Evolutionary conservation across 805 yeast genomes (phyloP), one percentile per base, ranked within the genome.

Genomic region (Barnettozyma sp.): DNA sequence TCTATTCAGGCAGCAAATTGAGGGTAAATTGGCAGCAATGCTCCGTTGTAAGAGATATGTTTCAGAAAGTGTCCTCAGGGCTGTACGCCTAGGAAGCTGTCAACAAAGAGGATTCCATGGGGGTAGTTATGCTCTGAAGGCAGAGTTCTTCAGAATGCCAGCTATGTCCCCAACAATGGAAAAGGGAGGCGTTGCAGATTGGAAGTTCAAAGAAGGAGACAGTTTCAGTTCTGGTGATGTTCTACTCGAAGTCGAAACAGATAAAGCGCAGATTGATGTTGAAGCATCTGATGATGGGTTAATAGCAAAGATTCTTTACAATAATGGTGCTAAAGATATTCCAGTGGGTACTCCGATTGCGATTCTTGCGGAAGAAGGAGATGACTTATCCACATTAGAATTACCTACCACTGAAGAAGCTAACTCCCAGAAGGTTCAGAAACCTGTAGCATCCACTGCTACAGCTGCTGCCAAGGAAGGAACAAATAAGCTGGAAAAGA

Each of bases 151-250:
- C 63, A 78, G 69, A 36, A 90, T 90, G 97, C 98, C 98, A 4
- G 97, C 98, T 18, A 85, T 90, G 96, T 88, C 97, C 5, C 98
- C 98, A 28, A 90, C 98, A 6, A 90, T 90, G 98, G 86, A 87
- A 21, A 84, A 79, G 55, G 98, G 98, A 26, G 96, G 95, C 6
- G 73, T 90, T 45, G 84, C 86, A 10, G 70, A 76, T 36, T 90
- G 98, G 98, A 83, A 85, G 56, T 68, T 78, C 52, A 78, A 87
- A 58, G 80, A 71, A 33, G 85, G 85, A 20, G 92, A 84, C 4
- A 37, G 67, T 4, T 90, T 82, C 60, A 54, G 65, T 22, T 72
- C 94, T 7, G 98, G 98, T 16, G 97, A 92, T 48, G 82, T 78
- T 4, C 57, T 83, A 23, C 55, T 83, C 26, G 92, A 82, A 51